Base-by-base conservation (phyloP, 768 basidiomycete genomes). In the Rhodosporidiobolus odoratus region DNA sequence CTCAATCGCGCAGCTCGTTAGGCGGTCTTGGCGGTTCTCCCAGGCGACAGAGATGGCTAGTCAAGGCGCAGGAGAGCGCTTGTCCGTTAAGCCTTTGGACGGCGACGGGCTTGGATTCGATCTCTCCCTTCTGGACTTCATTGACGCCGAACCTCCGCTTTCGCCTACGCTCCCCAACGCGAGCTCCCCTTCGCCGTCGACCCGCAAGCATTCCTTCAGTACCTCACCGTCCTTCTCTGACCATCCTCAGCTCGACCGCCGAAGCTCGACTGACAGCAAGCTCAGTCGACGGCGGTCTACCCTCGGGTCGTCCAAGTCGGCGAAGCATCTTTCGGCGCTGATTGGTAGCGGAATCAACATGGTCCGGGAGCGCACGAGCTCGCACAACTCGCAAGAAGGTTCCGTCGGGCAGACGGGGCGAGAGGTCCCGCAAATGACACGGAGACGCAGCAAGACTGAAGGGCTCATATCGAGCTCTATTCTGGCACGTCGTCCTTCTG, bases 361-460 rank as follows among this genome's bases (percentile, higher is more conserved):
- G 38, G 65, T 61, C 3, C 58, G 71, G 15, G 48, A 48, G 12
- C 54, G 71, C 23, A 59, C 65, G 52, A 61, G 35, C 38, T 58
- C 71, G 58, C 35, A 53, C 63, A 65, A 70, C 53, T 63, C 67
- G 61, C 48, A 53, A 21, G 67, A 61, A 16, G 66, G 52, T n/a
- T 58, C 56, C 35, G 58, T 37, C 16, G 62, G 48, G 16, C 7
- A 56, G 34, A 5, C 15, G 41, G 23, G 41, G 58, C 16, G 25
- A 45, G 35, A 38, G 2, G 37, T 38, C 16, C 57, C 19, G 13
- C 52, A 43, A 3, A 35, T 34, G 13, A 5, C 23, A 12, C 37
- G 52, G 6, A 32, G 58, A 15, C n/a, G 69, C 21, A 54, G 60
- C 32, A 19, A 38, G 17, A 68, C 67, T n/a, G 67, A 62, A 37